Conservation (phyloP, 225 moss, liverwort and hornwort genomes). For the Pseudoscleropodium purum region DNA sequence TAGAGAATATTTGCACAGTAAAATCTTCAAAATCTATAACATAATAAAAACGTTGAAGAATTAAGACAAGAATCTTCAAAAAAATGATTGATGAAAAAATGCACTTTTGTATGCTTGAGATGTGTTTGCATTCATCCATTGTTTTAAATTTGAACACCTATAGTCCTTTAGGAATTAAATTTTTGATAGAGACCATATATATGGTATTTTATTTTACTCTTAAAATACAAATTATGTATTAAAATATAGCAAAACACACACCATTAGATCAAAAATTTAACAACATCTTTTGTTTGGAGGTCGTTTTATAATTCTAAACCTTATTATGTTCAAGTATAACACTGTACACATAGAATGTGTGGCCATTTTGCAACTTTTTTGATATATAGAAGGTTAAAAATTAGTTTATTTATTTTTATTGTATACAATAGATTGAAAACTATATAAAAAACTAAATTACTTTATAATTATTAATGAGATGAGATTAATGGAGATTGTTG, state of each 20-base stretch:
- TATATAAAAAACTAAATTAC: neutral
- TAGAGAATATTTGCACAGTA: neutral
- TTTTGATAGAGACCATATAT: too few relatives aligned
- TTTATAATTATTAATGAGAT: neutral
- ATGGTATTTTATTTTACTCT: too few relatives aligned
- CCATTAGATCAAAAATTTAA: neutral
- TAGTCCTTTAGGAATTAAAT: too few relatives aligned
- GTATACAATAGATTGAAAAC: neutral
- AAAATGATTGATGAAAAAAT: too few relatives aligned
- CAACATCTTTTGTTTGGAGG: neutral
- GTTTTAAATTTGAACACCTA: too few relatives aligned
- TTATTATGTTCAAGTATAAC: neutral
- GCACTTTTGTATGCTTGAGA: too few relatives aligned
- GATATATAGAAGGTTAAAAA: too few relatives aligned
- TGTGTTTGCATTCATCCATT: too few relatives aligned
- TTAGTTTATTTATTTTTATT: neutral
- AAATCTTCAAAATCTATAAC: neutral
- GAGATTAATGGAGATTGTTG: neutral
- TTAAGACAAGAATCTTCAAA: too few relatives aligned
- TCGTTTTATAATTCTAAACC: neutral
- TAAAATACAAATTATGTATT: too few relatives aligned
- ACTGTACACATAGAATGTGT: neutral
- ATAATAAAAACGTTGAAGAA: neutral
- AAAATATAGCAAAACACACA: neutral
- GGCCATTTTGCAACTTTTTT: too few relatives aligned